phyloP scores from a whole-genome alignment of 805 yeast species.

The Lipomyces mesembrius region DNA sequence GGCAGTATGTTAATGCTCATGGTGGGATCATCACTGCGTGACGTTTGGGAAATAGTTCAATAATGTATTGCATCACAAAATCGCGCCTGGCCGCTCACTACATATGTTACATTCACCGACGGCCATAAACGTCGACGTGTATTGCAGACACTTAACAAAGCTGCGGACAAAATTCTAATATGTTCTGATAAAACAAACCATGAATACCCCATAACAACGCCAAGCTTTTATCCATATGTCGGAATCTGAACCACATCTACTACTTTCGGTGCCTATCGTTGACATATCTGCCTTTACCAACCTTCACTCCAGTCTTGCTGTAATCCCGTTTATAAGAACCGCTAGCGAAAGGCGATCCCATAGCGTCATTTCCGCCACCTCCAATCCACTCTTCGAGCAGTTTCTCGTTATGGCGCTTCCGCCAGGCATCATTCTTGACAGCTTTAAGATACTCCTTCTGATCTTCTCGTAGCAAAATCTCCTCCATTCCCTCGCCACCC shows the following conservation, averaged over 20 bases:
- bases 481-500: conserved; percentile 78
- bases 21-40: not conserved
- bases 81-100: not conserved
- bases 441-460: conserved; percentile 93
- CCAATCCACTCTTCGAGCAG: conserved; percentile 87
- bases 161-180: too few species aligned
- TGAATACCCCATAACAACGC: not conserved
- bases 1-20: not conserved
- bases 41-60: too few species aligned
- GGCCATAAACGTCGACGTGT: too few species aligned
- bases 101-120: not conserved
- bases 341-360: conserved; percentile 82
- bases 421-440: conserved; percentile 85
- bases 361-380: conserved; percentile 81
- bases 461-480: conserved; percentile 85
- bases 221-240: not conserved
- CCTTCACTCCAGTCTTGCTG: conserved; percentile 63
- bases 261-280: conserved; percentile 50
- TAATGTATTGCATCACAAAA: not conserved
- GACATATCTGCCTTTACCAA: conserved; percentile 84
- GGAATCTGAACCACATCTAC: not conserved
- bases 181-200: too few species aligned
- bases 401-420: conserved; percentile 82
- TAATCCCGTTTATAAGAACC: conserved; percentile 58
- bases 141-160: too few species aligned